Evolutionary conservation across 2,329 filamentous ascomycete species (phyloP).

Genomic region (Emericellopsis cladophorae): DNA sequence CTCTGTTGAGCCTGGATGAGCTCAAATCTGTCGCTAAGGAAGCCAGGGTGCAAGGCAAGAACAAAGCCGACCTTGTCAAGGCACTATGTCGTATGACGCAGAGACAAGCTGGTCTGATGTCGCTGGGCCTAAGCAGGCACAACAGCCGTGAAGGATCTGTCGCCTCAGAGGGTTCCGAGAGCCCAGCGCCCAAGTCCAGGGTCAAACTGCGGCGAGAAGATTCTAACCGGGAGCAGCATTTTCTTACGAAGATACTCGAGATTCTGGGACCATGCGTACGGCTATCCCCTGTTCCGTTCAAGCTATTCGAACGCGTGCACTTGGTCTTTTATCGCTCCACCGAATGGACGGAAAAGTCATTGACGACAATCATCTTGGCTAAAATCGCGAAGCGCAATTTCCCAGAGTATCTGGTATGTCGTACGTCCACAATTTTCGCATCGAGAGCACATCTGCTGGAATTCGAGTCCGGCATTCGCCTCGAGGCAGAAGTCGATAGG

Average conservation of each 20-base stretch:
- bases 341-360: conserved; percentile 93
- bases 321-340: conserved; percentile 92
- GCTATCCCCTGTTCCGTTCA: conserved; percentile 58
- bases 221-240: conserved; percentile 60
- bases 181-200: conserved; percentile 6
- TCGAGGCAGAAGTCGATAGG: conserved; percentile 69
- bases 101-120: conserved; percentile 63
- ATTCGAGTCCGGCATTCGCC: conserved; percentile 75
- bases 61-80: conserved; percentile 66
- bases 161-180: conserved; percentile 30
- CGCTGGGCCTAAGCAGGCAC: conserved; percentile 51
- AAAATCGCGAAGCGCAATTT: conserved; percentile 83
- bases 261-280: conserved; percentile 76
- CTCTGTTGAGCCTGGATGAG: conserved; percentile 75
- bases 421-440: conserved; percentile 78
- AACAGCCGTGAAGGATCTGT: conserved; percentile 38
- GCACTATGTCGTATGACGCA: conserved; percentile 64
- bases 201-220: conserved; percentile 13
- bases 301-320: conserved; percentile 87
- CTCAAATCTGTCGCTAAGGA: conserved; percentile 76
- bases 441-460: conserved; percentile 67
- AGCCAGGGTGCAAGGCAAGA: conserved; percentile 75
- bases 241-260: conserved; percentile 62
- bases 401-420: conserved; percentile 78
- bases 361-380: conserved; percentile 88